A percentile compares a stretch with the other conserved stretches of the same genome.
These are phyloP conservation scores for Fragaria iinumae DNA, from an alignment of 306 rosid genomes.

Conservation along the genomic window DNA sequence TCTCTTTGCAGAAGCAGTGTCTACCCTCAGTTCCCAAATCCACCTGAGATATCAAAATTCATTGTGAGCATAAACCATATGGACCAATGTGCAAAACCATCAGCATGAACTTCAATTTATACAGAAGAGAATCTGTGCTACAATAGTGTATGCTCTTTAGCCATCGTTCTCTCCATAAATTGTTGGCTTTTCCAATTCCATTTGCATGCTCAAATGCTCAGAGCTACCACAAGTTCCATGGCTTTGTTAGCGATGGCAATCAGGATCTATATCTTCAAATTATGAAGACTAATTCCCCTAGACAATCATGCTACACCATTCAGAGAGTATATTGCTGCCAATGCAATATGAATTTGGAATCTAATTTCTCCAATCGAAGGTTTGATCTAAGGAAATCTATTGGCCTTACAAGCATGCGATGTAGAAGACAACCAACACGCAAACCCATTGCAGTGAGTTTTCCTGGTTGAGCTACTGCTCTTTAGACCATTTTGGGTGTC, in stretches of 20 bases:
- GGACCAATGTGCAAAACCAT: not conserved
- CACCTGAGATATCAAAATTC: slow-evolving; percentile 52
- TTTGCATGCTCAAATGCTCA: not conserved
- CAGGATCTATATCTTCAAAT: not conserved
- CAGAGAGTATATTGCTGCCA: not conserved
- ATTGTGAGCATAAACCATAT: not conserved
- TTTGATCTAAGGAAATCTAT: not conserved
- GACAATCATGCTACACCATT: not conserved
- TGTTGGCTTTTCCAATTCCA: not conserved
- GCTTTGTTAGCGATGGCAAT: not conserved
- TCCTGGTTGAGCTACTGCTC: not conserved
- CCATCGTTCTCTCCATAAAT: not conserved
- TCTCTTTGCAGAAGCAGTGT: slow-evolving; percentile 83
- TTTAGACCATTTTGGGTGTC: not conserved
- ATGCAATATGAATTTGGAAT: not conserved
- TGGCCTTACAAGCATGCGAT: not conserved
- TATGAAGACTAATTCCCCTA: not conserved
- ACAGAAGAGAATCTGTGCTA: not conserved
- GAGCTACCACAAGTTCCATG: not conserved
- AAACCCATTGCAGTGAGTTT: not conserved
- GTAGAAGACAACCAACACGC: not conserved
- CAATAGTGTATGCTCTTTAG: not conserved
- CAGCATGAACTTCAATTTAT: not conserved
- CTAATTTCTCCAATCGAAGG: not conserved
- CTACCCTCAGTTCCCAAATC: slow-evolving; percentile 77